Evolutionary conservation across 2,329 filamentous ascomycete genomes (phyloP).

Genomic region (Dothideomycetidae sp.): DNA sequence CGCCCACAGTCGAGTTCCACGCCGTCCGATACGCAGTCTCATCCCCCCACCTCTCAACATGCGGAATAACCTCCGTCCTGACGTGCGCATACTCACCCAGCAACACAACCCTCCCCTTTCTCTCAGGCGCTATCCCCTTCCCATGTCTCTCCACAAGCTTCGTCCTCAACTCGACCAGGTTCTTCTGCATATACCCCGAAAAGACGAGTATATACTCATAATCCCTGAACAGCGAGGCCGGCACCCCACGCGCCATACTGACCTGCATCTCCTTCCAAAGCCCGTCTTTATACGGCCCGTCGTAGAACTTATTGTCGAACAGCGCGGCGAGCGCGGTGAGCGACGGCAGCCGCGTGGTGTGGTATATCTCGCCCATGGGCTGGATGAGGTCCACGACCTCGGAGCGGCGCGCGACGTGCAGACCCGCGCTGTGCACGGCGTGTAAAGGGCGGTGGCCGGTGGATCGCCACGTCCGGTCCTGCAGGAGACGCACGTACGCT

Average conservation of each 20-base stretch:
- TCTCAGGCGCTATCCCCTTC: neutral
- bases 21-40: neutral
- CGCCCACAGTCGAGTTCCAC: constrained; percentile 2
- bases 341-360: neutral
- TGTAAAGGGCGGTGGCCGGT: neutral
- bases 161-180: neutral
- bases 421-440: constrained; percentile 1
- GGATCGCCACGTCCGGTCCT: constrained; percentile 1
- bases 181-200: neutral
- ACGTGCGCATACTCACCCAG: constrained; percentile 5
- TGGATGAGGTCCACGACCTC: neutral
- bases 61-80: neutral
- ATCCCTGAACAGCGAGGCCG: constrained; percentile 4
- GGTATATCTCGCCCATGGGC: neutral
- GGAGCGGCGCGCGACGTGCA: constrained; percentile 2
- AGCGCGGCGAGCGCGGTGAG: constrained; percentile 1
- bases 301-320: constrained; percentile 6
- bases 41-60: neutral
- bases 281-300: constrained; percentile 1
- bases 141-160: constrained; percentile 1
- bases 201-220: constrained; percentile 7
- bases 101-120: constrained; percentile 2
- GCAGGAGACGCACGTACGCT: constrained; percentile 4
- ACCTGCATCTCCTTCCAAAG: neutral
- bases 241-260: neutral